Base-by-base conservation (phyloP, 176 grass and related monocot genomes). In the Ensete ventricosum region DNA sequence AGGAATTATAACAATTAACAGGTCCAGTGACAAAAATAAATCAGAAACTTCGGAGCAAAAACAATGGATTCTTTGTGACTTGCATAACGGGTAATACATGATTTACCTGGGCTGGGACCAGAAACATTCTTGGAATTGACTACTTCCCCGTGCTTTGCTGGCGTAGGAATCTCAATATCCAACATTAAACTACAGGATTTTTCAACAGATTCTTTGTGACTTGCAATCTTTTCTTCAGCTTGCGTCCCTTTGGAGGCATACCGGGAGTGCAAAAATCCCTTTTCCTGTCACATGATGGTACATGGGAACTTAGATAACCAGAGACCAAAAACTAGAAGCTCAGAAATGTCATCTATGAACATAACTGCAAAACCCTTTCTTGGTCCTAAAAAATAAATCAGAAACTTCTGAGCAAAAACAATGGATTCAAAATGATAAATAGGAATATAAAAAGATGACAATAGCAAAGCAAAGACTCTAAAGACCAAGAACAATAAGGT, bases 271-370 rank as follows among this genome's bases (percentile, higher is more conserved):
- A 83, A 14, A 69, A 89, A 54, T 22, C 90, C 82, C 80, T 75
- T 69, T 74, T 84, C 78, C 95, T 98, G 80, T 34, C 55, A 85
- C 77, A 27, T 78, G 60, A 59, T 81, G 79, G 77, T 85, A 60
- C 54, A 66, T 65, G 65, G 67, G 50, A 24, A 69, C 5, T 34
- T 70, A 24, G 55, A 50, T 12, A 9, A 69, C 12, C 8, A 1
- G 25, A 57, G 43, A 66, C n/a, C 25, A 48, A 24, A 9, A 25
- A 60, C 23, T 75, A 75, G 17, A 75, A 75, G 27, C 8, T 65
- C 17, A 65, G 12, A 65, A 65, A 26, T 24, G 12, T n/a, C 58
- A 62, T 62, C 34, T n/a, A 62, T 62, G 58, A 17, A 22, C 64
- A n/a, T 8, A 9, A 71, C 49, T 4, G 14, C 17, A 20, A 16